These are phyloP conservation scores for Phytophthora pseudosyringae DNA, from an alignment of 352 stramenopile species.

Conservation along the genomic window DNA sequence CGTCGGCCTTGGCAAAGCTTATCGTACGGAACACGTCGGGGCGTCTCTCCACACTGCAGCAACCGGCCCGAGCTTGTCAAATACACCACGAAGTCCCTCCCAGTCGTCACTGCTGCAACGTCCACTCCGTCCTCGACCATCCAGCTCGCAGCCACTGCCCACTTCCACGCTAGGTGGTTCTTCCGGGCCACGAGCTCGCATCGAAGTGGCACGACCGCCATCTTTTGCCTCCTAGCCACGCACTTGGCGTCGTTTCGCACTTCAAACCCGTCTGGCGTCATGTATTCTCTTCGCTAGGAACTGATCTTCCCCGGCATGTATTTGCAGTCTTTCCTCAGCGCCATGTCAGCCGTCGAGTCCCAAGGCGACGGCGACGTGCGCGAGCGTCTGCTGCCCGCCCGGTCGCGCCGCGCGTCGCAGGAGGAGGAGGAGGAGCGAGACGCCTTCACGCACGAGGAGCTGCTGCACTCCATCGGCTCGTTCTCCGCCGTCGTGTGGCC, in stretches of 20 bases:
- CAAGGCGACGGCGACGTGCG: conserved; percentile 40
- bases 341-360: conserved; percentile 32
- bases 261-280: conserved; percentile 14
- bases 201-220: conserved; percentile 19
- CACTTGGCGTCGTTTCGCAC: conserved; percentile 24
- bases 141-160: conserved; percentile 12
- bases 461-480: conserved; percentile 86
- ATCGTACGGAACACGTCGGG: conserved; percentile 24
- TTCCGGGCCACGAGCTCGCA: conserved; percentile 26
- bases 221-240: not conserved
- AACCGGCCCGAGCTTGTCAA: conserved; percentile 19
- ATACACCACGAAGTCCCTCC: conserved; percentile 32
- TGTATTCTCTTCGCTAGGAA: conserved; percentile 22
- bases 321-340: conserved; percentile 9
- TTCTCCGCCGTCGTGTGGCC: conserved; percentile 87
- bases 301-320: conserved; percentile 18
- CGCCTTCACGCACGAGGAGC: conserved; percentile 76
- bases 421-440: conserved; percentile 40
- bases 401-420: conserved; percentile 14
- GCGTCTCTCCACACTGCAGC: conserved; percentile 24
- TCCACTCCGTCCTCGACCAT: conserved; percentile 14
- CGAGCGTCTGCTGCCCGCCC: conserved; percentile 51
- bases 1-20: conserved; percentile 20
- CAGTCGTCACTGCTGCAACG: conserved; percentile 19
- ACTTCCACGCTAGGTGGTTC: conserved; percentile 25